These are phyloP conservation scores for Stropharia rugosoannulata DNA, from an alignment of 768 basidiomycete genomes.

Conservation along the genomic window DNA sequence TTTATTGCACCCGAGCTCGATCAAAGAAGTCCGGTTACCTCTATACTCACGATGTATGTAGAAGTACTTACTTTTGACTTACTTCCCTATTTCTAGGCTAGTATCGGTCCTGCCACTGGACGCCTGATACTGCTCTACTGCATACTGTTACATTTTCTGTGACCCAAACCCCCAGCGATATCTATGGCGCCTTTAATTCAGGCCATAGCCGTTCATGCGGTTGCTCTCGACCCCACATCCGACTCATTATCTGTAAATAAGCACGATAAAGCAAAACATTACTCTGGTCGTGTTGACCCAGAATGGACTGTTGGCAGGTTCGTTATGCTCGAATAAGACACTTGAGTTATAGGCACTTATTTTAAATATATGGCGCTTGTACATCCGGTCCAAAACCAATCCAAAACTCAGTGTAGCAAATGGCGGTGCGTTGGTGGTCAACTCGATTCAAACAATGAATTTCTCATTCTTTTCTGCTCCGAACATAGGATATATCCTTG, in stretches of 20 bases:
- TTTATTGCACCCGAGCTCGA: not conserved
- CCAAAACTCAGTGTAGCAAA: slow-evolving; percentile 54
- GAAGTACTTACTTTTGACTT: no score
- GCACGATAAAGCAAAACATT: slow-evolving; percentile 15
- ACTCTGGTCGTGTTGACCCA: slow-evolving; percentile 40
- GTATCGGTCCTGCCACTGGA: no score
- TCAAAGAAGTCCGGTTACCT: no score
- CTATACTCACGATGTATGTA: no score
- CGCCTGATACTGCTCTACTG: no score
- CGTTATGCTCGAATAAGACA: slow-evolving; percentile 11
- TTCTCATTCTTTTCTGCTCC: not conserved
- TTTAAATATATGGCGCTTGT: not conserved
- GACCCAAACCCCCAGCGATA: no score
- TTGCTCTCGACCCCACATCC: slow-evolving; percentile 1
- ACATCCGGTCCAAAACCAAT: no score
- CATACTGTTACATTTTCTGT: no score
- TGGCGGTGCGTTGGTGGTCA: slow-evolving; percentile 37
- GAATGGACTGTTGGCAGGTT: slow-evolving; percentile 47
- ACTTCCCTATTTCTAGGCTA: no score
- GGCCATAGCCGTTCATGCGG: slow-evolving; percentile 27
- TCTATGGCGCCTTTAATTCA: slow-evolving; percentile 36
- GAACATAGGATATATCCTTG: slow-evolving; percentile 55
- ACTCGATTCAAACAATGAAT: no score
- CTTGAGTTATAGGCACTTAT: not conserved
- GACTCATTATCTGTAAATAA: slow-evolving; percentile 4